phyloP scores from a whole-genome alignment of 1,284 basidiomycete genomes.

The Rhodotorula sp. region DNA sequence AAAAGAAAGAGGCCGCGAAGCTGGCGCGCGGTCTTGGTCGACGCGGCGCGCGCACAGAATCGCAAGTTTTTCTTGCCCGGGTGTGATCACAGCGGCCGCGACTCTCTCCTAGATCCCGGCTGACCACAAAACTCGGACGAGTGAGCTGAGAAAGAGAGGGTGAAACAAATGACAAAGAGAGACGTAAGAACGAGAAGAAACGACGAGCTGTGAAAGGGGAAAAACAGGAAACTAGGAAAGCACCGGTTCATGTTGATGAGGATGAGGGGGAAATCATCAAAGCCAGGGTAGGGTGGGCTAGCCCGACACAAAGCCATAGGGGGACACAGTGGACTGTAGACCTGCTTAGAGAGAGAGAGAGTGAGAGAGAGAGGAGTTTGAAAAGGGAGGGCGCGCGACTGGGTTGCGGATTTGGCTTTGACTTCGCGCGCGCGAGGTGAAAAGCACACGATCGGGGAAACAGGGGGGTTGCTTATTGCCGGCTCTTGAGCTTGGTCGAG shows the following conservation, averaged over 20 bases:
- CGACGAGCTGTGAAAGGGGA: not conserved
- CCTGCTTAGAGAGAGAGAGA: not conserved
- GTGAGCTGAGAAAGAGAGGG: not conserved
- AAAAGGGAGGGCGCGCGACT: conserved; percentile 7
- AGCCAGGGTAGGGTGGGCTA: too few species aligned
- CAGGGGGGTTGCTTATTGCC: conserved; percentile 22
- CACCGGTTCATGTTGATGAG: too few species aligned
- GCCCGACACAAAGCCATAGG: too few species aligned
- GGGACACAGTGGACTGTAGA: too few species aligned
- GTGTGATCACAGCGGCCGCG: too few species aligned
- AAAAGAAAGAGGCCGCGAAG: not conserved
- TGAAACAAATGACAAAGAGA: conserved; percentile 1
- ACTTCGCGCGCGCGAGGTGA: conserved; percentile 3
- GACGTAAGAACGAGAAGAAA: not conserved
- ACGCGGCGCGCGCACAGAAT: not conserved
- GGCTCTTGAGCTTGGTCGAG: conserved; percentile 53
- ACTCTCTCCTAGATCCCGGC: not conserved
- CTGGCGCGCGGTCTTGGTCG: not conserved
- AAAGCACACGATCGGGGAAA: too few species aligned
- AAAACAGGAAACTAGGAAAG: not conserved
- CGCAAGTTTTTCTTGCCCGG: not conserved
- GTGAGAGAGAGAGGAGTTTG: conserved; percentile 13
- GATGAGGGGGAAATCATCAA: too few species aligned
- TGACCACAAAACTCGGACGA: not conserved
- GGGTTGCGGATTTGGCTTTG: not conserved